These are phyloP conservation scores for Blepharisma stoltei DNA, from an alignment of 73 alveolate species.

Conservation along the genomic window DNA sequence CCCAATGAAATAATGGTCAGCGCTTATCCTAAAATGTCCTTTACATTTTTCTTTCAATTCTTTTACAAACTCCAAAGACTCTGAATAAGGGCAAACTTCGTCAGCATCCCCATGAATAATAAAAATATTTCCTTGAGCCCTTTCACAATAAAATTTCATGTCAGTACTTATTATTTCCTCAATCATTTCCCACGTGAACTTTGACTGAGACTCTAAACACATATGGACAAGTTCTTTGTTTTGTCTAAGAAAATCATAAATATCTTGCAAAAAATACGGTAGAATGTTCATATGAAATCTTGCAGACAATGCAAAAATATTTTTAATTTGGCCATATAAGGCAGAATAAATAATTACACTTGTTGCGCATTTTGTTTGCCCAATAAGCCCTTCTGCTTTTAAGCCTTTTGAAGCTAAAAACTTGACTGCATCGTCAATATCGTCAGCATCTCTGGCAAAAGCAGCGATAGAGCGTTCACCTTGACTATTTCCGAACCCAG, in stretches of 20 bases:
- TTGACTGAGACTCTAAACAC: no score
- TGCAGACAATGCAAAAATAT: background rate
- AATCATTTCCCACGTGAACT: no score
- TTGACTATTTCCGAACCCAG: background rate
- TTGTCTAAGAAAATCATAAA: background rate
- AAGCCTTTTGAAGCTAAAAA: background rate
- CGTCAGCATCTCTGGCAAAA: background rate
- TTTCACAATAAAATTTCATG: no score
- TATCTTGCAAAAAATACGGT: background rate
- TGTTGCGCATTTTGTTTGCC: background rate
- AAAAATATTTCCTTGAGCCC: no score
- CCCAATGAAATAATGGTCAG: no score
- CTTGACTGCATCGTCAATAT: background rate
- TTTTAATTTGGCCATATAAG: background rate
- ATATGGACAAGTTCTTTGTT: no score
- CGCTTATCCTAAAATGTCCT: no score
- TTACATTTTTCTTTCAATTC: no score
- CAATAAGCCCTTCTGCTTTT: background rate
- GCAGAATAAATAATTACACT: background rate
- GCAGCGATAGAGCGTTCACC: background rate
- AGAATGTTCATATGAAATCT: background rate
- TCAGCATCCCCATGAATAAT: no score
- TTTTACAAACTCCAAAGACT: no score
- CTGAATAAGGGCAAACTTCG: no score
- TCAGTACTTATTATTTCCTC: no score